Percentiles rank a stretch among this genome's conserved stretches.
Conservation (phyloP, 169 alveolate genomes). For the Plasmodium chabaudi region DNA sequence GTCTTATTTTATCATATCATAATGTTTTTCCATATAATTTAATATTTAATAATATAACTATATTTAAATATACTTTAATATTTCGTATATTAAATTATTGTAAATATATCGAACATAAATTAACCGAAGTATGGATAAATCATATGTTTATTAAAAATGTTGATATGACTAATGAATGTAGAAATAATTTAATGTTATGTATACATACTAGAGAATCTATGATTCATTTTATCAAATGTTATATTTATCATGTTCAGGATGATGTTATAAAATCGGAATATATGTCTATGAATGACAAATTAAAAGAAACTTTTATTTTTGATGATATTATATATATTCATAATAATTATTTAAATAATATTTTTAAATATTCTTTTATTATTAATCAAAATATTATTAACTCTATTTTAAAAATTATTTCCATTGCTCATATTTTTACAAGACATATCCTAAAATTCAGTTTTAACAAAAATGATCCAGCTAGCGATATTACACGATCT, state of each 20-base stretch:
- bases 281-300: conserved; percentile 46
- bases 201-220: conserved; percentile 80
- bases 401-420: conserved; percentile 67
- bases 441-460: conserved; percentile 78
- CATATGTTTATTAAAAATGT: conserved; percentile 81
- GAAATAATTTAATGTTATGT: conserved; percentile 77
- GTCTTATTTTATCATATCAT: conserved; percentile 42
- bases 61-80: conserved; percentile 77
- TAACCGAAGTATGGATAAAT: conserved; percentile 78
- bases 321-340: conserved; percentile 75
- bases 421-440: conserved; percentile 77
- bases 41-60: conserved; percentile 75
- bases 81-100: conserved; percentile 79
- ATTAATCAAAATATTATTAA: conserved; percentile 72
- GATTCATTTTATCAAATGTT: conserved; percentile 77
- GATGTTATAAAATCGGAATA: conserved; percentile 79
- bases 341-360: conserved; percentile 75
- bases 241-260: conserved; percentile 72
- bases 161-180: conserved; percentile 78
- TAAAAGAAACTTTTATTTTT: conserved; percentile 67
- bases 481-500: background rate
- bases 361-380: conserved; percentile 71
- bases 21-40: conserved; percentile 77
- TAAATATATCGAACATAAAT: conserved; percentile 79
- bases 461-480: conserved; percentile 39